phyloP scores from a whole-genome alignment of 2,329 filamentous ascomycete species.

The Tolypocladium sp. region DNA sequence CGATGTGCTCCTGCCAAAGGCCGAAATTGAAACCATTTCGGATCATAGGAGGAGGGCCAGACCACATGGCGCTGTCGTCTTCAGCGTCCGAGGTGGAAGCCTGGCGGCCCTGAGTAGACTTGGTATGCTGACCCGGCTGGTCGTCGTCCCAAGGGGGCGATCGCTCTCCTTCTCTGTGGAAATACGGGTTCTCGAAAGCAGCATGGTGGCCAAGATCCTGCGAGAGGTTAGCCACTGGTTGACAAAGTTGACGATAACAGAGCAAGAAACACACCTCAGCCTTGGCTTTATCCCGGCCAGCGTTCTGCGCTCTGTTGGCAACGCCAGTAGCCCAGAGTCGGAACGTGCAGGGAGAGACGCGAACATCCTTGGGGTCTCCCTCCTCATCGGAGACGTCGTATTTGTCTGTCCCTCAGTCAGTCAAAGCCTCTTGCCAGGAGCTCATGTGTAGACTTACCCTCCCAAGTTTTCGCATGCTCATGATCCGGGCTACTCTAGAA shows the following conservation, averaged over 20 bases:
- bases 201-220: neutral
- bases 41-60: no score
- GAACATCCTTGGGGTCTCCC: conserved; percentile 22
- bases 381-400: conserved; percentile 30
- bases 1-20: no score
- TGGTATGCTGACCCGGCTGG: neutral
- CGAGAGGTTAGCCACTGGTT: neutral
- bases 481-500: neutral
- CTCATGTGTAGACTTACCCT: neutral
- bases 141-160: neutral
- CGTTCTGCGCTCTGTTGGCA: neutral
- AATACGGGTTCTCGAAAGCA: no score
- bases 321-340: conserved; percentile 23
- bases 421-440: neutral
- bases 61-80: no score
- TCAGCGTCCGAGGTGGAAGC: no score
- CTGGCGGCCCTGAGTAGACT: no score
- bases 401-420: neutral
- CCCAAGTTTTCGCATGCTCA: neutral
- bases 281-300: neutral
- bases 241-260: no score
- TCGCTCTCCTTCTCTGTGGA: neutral
- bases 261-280: neutral
- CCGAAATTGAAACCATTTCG: no score
- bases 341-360: conserved; percentile 33